A percentile compares a stretch with the other conserved stretches of the same genome.
phyloP scores from a whole-genome alignment of 2,329 filamentous ascomycete genomes.

The Didymosphaeria variabile region DNA sequence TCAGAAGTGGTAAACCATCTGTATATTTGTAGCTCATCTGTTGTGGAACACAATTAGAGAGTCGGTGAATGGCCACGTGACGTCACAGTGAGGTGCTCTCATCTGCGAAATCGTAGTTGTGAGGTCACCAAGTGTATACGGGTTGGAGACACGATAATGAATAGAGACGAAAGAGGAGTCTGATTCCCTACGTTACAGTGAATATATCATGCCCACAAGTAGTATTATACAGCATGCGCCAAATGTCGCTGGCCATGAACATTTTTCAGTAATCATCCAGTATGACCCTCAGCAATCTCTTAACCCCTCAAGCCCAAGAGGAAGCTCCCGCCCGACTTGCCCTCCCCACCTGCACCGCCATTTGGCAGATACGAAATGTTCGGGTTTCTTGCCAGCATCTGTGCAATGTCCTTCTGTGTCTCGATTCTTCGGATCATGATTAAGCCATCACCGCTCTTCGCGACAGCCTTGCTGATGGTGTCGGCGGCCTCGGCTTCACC shows the following conservation, averaged over 20 bases:
- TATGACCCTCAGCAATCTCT: conserved; percentile 12
- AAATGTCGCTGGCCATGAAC: conserved; percentile 35
- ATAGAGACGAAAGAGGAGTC: conserved; percentile 45
- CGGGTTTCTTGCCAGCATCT: conserved; percentile 86
- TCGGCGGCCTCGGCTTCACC: conserved; percentile 97
- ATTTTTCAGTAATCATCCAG: conserved; percentile 19
- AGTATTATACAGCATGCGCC: conserved; percentile 45
- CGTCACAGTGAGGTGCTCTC: conserved; percentile 1
- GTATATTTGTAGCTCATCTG: background rate
- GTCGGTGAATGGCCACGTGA: background rate
- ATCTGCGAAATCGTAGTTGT: too few species aligned
- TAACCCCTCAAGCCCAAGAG: conserved; percentile 70
- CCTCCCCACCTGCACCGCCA: conserved; percentile 64
- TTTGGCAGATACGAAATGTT: conserved; percentile 95
- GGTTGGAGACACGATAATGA: too few species aligned
- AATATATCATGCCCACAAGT: conserved; percentile 33
- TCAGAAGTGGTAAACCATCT: background rate
- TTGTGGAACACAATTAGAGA: background rate
- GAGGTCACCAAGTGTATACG: too few species aligned
- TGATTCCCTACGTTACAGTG: conserved; percentile 45
- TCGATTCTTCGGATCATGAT: conserved; percentile 98
- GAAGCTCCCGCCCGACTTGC: conserved; percentile 70
- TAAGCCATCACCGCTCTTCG: conserved; percentile 90
- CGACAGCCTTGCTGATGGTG: conserved; percentile 91
- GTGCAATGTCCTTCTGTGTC: conserved; percentile 93